These are phyloP conservation scores for Yarrowia sp. DNA, from an alignment of 805 yeast species.

Conservation along the genomic window DNA sequence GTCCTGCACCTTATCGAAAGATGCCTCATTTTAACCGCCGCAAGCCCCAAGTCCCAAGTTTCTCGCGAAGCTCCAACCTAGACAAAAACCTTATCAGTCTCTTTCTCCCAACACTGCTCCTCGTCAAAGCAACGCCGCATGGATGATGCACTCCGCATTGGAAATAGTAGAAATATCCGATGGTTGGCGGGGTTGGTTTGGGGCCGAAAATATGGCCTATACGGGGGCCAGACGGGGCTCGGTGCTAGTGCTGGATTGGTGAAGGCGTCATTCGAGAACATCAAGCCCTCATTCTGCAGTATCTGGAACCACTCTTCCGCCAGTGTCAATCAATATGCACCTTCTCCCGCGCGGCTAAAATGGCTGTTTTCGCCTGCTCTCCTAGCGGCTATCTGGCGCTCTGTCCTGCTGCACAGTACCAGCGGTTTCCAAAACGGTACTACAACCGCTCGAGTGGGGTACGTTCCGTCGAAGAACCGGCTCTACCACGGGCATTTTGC, in stretches of 20 bases:
- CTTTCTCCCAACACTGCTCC: background rate
- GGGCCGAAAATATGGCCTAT: too few relatives aligned
- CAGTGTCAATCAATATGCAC: background rate
- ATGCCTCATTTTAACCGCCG: background rate
- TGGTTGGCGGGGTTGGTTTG: background rate
- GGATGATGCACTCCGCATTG: background rate
- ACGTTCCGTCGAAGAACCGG: background rate
- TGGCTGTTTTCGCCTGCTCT: background rate
- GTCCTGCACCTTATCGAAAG: background rate
- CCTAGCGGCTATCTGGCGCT: background rate
- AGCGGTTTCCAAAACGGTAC: background rate
- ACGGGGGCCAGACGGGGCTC: too few relatives aligned
- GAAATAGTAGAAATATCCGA: conserved; percentile 11
- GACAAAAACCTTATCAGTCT: background rate
- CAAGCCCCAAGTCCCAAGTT: background rate
- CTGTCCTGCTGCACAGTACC: background rate
- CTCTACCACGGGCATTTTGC: background rate
- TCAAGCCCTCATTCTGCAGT: too few relatives aligned
- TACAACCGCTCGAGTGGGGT: background rate
- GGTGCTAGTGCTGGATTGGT: too few relatives aligned
- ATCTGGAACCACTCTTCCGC: too few relatives aligned
- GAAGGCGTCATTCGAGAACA: too few relatives aligned
- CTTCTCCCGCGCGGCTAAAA: background rate
- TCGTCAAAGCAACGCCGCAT: background rate
- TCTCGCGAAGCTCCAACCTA: background rate